Conservation (phyloP, 176 grass and related monocot genomes). For the Aegilops sharonensis region DNA sequence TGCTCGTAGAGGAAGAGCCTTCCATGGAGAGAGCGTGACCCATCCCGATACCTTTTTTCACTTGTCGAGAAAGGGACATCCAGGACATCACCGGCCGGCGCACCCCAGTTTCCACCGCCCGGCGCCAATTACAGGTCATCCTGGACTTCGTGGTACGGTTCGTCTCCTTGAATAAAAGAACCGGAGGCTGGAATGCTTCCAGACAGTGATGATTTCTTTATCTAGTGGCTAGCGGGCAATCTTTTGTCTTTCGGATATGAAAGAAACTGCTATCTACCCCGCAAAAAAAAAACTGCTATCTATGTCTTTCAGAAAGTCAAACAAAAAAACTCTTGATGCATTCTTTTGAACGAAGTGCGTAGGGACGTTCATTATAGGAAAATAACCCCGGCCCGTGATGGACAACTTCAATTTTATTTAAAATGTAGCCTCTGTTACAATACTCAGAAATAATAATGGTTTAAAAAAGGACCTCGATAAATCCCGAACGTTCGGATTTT, state of each 20-base stretch:
- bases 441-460: no score
- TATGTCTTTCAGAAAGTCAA: background rate
- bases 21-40: background rate
- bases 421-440: no score
- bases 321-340: background rate
- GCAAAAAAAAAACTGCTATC: background rate
- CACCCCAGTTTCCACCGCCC: background rate
- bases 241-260: background rate
- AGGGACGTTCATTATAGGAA: no score
- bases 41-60: background rate
- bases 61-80: no score
- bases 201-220: background rate
- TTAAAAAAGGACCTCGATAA: no score
- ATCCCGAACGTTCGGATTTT: no score
- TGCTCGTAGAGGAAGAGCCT: constrained; percentile 8
- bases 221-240: background rate
- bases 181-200: background rate
- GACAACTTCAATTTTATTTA: no score
- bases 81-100: background rate
- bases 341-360: background rate
- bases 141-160: background rate
- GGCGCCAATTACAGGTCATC: background rate
- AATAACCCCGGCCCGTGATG: no score
- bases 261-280: background rate
- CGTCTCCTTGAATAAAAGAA: background rate